Evolutionary conservation across 495 filamentous ascomycete genomes (phyloP).

Genomic region (Thermothielavioides terrestris): DNA sequence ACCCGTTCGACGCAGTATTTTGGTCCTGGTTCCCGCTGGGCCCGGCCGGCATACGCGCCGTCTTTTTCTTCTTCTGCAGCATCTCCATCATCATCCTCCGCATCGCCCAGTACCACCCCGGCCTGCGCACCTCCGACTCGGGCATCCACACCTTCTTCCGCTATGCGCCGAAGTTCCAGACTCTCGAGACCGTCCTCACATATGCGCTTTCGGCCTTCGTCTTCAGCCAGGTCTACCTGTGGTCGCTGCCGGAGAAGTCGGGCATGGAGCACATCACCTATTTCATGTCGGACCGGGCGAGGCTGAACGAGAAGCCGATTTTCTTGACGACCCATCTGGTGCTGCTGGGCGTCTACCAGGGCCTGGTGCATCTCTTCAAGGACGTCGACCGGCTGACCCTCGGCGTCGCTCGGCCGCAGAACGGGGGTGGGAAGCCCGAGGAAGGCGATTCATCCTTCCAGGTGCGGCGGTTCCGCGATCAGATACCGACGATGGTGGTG

Average conservation of each 20-base stretch:
- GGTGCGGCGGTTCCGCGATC: constrained; percentile 19
- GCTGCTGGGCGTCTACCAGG: constrained; percentile 59
- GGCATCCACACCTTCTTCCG: constrained; percentile 53
- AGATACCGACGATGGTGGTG: constrained; percentile 25
- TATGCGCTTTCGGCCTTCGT: constrained; percentile 72
- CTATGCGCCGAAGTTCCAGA: constrained; percentile 46
- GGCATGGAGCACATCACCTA: constrained; percentile 64
- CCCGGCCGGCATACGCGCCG: constrained; percentile 60
- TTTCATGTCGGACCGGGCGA: constrained; percentile 56
- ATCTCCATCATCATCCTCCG: constrained; percentile 67
- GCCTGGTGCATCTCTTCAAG: constrained; percentile 55
- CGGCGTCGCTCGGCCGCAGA: constrained; percentile 24
- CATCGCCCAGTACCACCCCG: constrained; percentile 75
- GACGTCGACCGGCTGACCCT: constrained; percentile 68
- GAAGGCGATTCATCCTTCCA: constrained; percentile 18
- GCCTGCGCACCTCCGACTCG: constrained; percentile 59
- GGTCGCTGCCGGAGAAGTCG: constrained; percentile 55
- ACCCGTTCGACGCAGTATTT: constrained; percentile 44
- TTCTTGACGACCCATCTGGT: constrained; percentile 67
- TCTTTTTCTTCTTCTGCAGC: constrained; percentile 64
- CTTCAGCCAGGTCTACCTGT: constrained; percentile 77
- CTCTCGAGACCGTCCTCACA: constrained; percentile 57
- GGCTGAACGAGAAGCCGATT: constrained; percentile 81
- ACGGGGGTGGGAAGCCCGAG: constrained; percentile 18
- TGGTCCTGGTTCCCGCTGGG: constrained; percentile 86